phyloP scores from a whole-genome alignment of 805 yeast genomes.

The Cyberlindnera saturnus region DNA sequence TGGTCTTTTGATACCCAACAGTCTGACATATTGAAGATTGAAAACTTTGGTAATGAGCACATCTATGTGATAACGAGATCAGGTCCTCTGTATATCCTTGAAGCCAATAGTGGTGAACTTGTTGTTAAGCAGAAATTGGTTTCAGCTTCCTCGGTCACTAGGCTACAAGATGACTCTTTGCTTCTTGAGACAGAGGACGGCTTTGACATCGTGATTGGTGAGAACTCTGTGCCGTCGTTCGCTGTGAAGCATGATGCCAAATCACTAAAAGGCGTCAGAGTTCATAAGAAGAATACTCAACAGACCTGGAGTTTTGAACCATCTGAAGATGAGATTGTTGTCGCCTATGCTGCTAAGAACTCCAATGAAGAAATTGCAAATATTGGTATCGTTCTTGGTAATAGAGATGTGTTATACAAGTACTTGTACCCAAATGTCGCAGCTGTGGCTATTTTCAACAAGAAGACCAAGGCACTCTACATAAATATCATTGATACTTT shows the following conservation, averaged over 20 bases:
- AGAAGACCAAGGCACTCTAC: slow-evolving; percentile 27
- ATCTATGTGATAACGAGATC: slow-evolving; percentile 16
- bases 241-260: slow-evolving; percentile 21
- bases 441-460: slow-evolving; percentile 40
- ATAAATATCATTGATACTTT: slow-evolving; percentile 59
- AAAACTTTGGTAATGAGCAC: slow-evolving; percentile 13
- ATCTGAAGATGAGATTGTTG: slow-evolving; percentile 29
- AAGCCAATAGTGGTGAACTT: slow-evolving; percentile 26
- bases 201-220: slow-evolving; percentile 14
- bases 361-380: slow-evolving; percentile 42
- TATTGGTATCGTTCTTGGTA: slow-evolving; percentile 62
- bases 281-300: slow-evolving; percentile 13
- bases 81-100: slow-evolving; percentile 16
- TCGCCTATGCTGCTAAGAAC: slow-evolving; percentile 34
- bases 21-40: slow-evolving; percentile 19
- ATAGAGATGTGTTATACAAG: slow-evolving; percentile 75
- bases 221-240: slow-evolving; percentile 6
- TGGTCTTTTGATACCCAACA: slow-evolving; percentile 33
- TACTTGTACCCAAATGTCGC: slow-evolving; percentile 69
- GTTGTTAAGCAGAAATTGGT: slow-evolving; percentile 11
- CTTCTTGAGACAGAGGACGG: slow-evolving; percentile 13
- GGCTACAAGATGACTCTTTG: slow-evolving; percentile 14
- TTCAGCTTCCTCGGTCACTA: slow-evolving; percentile 6
- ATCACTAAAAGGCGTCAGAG: slow-evolving; percentile 21
- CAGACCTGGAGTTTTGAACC: slow-evolving; percentile 35